These are phyloP conservation scores for Diaporthe nobilis DNA, from an alignment of 2,329 filamentous ascomycete genomes.

Conservation along the genomic window DNA sequence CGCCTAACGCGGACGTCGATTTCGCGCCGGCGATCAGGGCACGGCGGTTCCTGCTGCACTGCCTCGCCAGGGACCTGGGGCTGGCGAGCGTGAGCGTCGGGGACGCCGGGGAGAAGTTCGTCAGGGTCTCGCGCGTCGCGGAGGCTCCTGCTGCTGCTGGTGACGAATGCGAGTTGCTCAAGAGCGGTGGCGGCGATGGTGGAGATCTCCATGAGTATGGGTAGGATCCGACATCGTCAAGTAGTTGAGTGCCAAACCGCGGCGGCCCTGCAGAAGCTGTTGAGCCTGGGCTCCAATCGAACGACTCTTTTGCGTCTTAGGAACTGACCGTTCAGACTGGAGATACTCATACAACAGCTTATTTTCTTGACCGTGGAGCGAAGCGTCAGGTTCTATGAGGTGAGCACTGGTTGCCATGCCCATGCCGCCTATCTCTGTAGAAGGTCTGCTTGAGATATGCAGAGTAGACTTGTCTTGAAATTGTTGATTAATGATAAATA, in stretches of 20 bases:
- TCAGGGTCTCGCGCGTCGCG: not conserved
- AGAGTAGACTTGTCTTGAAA: not conserved
- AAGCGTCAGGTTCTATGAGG: not conserved
- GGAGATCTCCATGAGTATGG: not conserved
- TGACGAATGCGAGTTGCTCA: too few species aligned
- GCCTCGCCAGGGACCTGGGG: conserved; percentile 1
- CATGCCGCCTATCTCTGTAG: not conserved
- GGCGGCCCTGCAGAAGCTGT: not conserved
- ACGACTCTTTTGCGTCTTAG: not conserved
- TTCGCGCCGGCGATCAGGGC: not conserved
- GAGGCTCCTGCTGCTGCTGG: not conserved
- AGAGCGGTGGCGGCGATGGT: not conserved
- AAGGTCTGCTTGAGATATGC: not conserved
- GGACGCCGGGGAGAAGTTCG: conserved; percentile 23
- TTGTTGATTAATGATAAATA: not conserved
- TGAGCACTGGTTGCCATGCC: not conserved
- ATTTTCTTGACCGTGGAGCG: too few species aligned
- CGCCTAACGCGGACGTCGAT: not conserved
- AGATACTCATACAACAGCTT: not conserved
- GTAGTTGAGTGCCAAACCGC: not conserved
- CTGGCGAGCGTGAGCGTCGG: conserved; percentile 17
- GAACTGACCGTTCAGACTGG: not conserved
- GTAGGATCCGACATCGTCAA: not conserved
- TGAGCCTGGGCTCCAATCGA: not conserved
- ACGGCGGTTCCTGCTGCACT: conserved; percentile 12